Conservation (phyloP, 2,329 filamentous ascomycete species). For the Phoma sp. region DNA sequence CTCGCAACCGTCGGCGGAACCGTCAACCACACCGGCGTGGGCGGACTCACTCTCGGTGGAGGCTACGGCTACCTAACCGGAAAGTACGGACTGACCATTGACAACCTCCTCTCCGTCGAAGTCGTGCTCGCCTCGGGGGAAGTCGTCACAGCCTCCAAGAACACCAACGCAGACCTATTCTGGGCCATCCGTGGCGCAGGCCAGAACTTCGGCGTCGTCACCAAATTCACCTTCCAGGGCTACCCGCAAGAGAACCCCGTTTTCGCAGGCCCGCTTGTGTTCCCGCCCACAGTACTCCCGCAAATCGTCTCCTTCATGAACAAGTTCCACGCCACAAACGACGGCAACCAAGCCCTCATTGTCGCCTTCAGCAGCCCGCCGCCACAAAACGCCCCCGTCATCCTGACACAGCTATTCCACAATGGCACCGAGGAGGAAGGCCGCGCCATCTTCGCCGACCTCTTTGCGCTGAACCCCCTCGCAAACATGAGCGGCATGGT, state of each 20-base stretch:
- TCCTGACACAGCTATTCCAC: constrained; percentile 41
- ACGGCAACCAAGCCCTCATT: constrained; percentile 39
- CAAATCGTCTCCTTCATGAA: constrained; percentile 37
- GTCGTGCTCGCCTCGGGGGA: constrained; percentile 46
- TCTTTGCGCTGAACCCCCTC: constrained; percentile 8
- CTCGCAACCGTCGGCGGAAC: constrained; percentile 68
- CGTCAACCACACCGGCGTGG: constrained; percentile 67
- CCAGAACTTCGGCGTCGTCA: constrained; percentile 45
- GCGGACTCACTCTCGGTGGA: constrained; percentile 61
- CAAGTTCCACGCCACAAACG: constrained; percentile 34
- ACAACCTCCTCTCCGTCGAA: constrained; percentile 47
- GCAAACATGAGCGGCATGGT: constrained; percentile 18
- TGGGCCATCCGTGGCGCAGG: constrained; percentile 49
- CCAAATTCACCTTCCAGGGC: constrained; percentile 52
- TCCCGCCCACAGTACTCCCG: constrained; percentile 36
- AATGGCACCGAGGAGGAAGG: constrained; percentile 44
- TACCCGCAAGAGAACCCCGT: constrained; percentile 39
- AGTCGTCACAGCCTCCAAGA: constrained; percentile 40
- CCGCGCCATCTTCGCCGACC: constrained; percentile 22
- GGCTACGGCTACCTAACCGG: constrained; percentile 65
- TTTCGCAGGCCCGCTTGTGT: constrained; percentile 47
- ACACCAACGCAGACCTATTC: constrained; percentile 43
- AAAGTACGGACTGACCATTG: constrained; percentile 59
- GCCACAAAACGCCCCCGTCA: constrained; percentile 36
- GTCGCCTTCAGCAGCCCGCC: constrained; percentile 38